These are phyloP conservation scores for Climacium dendroides DNA, from an alignment of 225 moss, liverwort and hornwort species.

Conservation along the genomic window DNA sequence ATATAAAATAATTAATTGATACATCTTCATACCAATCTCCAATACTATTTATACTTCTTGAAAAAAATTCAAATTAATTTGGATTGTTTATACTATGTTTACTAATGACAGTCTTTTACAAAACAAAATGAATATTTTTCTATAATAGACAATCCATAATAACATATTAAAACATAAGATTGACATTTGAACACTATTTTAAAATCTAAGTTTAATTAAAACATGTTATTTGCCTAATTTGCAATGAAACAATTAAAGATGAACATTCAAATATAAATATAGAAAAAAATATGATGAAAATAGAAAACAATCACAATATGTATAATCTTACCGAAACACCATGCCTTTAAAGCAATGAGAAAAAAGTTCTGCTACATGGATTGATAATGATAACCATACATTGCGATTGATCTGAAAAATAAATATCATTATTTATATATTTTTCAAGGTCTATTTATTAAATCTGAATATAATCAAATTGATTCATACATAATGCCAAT, in stretches of 20 bases:
- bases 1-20: not conserved
- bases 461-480: not conserved
- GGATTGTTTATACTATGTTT: not conserved
- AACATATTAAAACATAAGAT: too few relatives aligned
- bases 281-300: not conserved
- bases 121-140: too few relatives aligned
- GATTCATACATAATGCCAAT: not conserved
- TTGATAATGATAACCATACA: slow-evolving; percentile 71
- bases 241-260: too few relatives aligned
- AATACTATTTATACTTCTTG: rapidly evolving
- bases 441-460: too few relatives aligned
- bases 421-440: too few relatives aligned
- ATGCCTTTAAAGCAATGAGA: slow-evolving; percentile 50
- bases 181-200: too few relatives aligned
- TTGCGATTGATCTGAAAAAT: slow-evolving; percentile 18
- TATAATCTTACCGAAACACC: slow-evolving; percentile 29
- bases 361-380: slow-evolving; percentile 59
- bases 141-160: too few relatives aligned
- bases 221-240: too few relatives aligned
- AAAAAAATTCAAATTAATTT: too few relatives aligned
- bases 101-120: too few relatives aligned
- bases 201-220: too few relatives aligned
- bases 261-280: not conserved
- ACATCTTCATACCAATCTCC: not conserved
- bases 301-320: too few relatives aligned